A percentile compares a stretch with the other conserved stretches of the same genome.
Evolutionary conservation across 78 protist genomes (phyloP).

Genomic region (Isochrysis galbana): DNA sequence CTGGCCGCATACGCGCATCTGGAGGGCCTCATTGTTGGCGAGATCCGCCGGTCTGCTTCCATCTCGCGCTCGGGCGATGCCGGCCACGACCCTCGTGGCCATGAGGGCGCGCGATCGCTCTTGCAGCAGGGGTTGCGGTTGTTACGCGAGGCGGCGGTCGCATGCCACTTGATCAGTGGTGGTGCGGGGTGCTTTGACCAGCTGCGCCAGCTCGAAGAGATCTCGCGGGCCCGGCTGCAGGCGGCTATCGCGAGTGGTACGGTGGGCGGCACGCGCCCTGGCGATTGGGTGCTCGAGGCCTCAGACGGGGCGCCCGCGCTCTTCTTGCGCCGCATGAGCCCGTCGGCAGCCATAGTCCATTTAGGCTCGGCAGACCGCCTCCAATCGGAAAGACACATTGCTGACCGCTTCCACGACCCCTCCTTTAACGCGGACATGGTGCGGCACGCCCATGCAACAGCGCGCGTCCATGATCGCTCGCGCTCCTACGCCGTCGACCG

Average conservation of each 20-base stretch:
- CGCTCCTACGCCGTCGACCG: neutral
- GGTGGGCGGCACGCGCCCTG: neutral
- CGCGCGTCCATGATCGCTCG: neutral
- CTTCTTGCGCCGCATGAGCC: neutral
- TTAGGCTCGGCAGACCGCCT: slow-evolving; percentile 3
- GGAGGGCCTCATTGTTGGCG: neutral
- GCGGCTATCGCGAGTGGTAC: neutral
- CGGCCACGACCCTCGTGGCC: neutral
- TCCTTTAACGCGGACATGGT: neutral
- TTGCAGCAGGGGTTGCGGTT: neutral
- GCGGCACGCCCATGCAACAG: neutral
- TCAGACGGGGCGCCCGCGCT: no score
- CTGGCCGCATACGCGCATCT: neutral
- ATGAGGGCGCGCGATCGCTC: neutral
- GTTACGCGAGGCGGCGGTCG: neutral
- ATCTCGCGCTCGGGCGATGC: neutral
- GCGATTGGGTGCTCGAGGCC: no score
- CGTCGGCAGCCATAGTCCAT: no score
- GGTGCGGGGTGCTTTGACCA: neutral
- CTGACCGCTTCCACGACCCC: neutral
- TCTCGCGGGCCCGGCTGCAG: neutral
- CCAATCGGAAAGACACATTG: neutral
- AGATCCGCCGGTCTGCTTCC: neutral
- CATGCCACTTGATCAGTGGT: neutral
- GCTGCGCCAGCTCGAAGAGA: neutral